These are phyloP conservation scores for Arctostaphylos glauca DNA, from an alignment of 148 eudicot genomes.

Conservation along the genomic window DNA sequence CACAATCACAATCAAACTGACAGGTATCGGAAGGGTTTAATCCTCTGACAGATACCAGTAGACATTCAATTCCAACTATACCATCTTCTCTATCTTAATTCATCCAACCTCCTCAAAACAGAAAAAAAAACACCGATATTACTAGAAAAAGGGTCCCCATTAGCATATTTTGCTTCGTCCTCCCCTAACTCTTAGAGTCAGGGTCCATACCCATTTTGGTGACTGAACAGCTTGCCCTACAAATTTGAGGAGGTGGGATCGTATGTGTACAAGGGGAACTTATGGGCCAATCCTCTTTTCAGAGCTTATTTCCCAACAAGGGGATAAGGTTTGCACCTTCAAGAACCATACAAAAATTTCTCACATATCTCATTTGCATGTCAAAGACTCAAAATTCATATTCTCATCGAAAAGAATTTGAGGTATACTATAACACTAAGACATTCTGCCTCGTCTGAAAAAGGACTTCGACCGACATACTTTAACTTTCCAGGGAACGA, in stretches of 20 bases:
- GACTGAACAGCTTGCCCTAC: neutral
- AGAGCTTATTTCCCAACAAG: no score
- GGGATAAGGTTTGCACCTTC: no score
- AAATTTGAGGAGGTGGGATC: neutral
- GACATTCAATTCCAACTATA: neutral
- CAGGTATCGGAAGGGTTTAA: neutral
- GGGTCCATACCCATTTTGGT: neutral
- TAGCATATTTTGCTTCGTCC: neutral
- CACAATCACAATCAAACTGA: slow-evolving; percentile 11
- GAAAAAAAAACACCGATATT: no score
- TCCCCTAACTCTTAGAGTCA: neutral
- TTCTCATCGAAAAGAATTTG: neutral
- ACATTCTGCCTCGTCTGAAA: neutral
- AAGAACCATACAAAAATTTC: no score
- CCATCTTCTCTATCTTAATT: neutral
- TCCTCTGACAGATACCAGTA: neutral
- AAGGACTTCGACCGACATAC: neutral
- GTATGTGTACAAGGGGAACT: neutral
- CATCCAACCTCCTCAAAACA: neutral
- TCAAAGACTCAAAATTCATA: neutral
- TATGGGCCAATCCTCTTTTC: no score
- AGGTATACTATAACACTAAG: neutral
- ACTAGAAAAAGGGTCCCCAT: neutral
- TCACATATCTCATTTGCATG: no score
- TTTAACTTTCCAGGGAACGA: neutral